These are phyloP conservation scores for Protomyces pachydermus DNA, from an alignment of 1,139 yeast genomes.

Conservation along the genomic window DNA sequence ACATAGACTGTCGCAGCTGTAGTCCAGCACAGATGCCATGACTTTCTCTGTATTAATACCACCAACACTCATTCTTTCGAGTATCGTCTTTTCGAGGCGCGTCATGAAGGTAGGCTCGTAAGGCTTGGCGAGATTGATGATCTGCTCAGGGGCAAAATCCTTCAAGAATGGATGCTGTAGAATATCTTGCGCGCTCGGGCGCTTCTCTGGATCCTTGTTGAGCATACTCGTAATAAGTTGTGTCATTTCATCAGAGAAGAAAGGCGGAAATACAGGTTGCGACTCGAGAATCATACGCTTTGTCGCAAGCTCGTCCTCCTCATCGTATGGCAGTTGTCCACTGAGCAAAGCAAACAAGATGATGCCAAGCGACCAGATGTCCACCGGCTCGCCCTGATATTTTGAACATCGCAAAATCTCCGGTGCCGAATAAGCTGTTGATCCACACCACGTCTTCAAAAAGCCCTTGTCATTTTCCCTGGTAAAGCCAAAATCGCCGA, in stretches of 20 bases:
- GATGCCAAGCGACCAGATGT: conserved; percentile 89
- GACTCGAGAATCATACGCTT: conserved; percentile 56
- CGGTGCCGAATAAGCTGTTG: conserved; percentile 95
- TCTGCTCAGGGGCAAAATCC: conserved; percentile 45
- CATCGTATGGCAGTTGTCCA: conserved; percentile 91
- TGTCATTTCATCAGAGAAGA: conserved; percentile 40
- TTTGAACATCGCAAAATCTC: conserved; percentile 65
- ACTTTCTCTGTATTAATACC: conserved; percentile 65
- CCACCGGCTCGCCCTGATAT: conserved; percentile 71
- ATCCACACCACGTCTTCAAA: conserved; percentile 85
- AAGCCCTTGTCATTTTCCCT: conserved; percentile 62
- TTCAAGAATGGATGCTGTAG: conserved; percentile 60
- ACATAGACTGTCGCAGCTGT: conserved; percentile 70
- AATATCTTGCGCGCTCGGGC: conserved; percentile 63
- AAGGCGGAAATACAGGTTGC: conserved; percentile 55
- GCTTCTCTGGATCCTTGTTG: conserved; percentile 56
- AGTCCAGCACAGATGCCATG: conserved; percentile 55
- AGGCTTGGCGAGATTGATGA: conserved; percentile 44
- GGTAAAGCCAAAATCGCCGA: conserved; percentile 92
- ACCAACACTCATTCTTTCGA: conserved; percentile 59
- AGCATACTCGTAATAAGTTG: conserved; percentile 56
- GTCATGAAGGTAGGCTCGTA: conserved; percentile 50
- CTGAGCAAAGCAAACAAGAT: conserved; percentile 83
- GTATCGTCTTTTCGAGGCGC: conserved; percentile 58
- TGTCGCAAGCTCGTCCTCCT: conserved; percentile 62